Conservation (phyloP, 108 stramenopile genomes). For the Pseudonitzschia multiseries region DNA sequence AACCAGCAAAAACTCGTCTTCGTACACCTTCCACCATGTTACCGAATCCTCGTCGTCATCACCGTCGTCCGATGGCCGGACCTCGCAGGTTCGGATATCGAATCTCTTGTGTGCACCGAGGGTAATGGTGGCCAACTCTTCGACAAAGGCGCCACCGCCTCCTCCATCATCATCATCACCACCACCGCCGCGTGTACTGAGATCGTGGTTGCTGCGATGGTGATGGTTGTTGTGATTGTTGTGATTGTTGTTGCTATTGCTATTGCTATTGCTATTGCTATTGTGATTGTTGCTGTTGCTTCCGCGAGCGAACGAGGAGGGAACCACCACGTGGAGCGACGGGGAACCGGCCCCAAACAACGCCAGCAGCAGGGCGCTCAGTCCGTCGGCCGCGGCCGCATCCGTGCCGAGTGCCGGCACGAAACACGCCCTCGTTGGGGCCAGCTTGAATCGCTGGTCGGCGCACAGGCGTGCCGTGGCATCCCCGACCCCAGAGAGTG, state of each 20-base stretch:
- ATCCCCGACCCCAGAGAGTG: slow-evolving; percentile 61
- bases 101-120: slow-evolving; percentile 29
- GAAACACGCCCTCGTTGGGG: slow-evolving; percentile 44
- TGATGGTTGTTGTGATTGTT: no score
- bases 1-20: slow-evolving; percentile 52
- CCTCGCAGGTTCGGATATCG: slow-evolving; percentile 41
- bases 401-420: slow-evolving; percentile 18
- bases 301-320: background rate
- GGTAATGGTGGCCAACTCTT: slow-evolving; percentile 22
- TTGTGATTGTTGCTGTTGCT: no score
- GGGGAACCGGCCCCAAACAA: slow-evolving; percentile 53
- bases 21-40: slow-evolving; percentile 71
- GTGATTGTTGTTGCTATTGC: no score
- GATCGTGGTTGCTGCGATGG: no score
- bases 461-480: slow-evolving; percentile 56
- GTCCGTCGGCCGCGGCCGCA: slow-evolving; percentile 43
- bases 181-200: no score
- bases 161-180: background rate
- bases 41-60: slow-evolving; percentile 8
- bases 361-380: slow-evolving; percentile 55
- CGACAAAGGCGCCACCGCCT: slow-evolving; percentile 10
- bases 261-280: no score
- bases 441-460: slow-evolving; percentile 69
- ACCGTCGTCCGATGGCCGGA: slow-evolving; percentile 11
- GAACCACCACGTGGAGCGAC: slow-evolving; percentile 34